These are phyloP conservation scores for Rhodotorula sp. DNA, from an alignment of 1,284 basidiomycete species.

Conservation along the genomic window DNA sequence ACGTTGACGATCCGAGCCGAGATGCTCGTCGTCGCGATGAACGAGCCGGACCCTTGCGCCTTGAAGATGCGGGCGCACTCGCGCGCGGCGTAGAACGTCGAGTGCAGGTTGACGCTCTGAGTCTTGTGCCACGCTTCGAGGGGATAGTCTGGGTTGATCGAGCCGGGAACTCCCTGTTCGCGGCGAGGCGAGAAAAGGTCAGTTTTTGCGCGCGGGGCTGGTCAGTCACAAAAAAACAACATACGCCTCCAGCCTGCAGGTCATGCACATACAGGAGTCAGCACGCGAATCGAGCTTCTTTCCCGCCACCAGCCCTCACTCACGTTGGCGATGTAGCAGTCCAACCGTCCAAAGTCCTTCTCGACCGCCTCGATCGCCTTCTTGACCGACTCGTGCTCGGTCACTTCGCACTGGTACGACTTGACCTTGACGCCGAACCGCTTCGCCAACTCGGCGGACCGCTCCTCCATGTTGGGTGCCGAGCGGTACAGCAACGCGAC, in stretches of 20 bases:
- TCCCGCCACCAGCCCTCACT: conserved; percentile 18
- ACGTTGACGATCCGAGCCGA: conserved; percentile 57
- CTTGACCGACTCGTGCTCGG: conserved; percentile 46
- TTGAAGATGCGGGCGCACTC: conserved; percentile 46
- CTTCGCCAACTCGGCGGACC: conserved; percentile 46
- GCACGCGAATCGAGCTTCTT: no score
- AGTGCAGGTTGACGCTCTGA: conserved; percentile 49
- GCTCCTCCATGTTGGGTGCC: conserved; percentile 49
- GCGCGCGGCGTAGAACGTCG: conserved; percentile 51
- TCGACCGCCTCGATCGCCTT: conserved; percentile 51
- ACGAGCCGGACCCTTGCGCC: conserved; percentile 45
- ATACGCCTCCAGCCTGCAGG: background rate
- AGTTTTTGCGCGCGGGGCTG: background rate
- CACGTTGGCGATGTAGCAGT: conserved; percentile 50
- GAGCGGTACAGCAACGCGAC: conserved; percentile 41
- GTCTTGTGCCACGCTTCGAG: conserved; percentile 53
- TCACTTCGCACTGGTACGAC: conserved; percentile 46
- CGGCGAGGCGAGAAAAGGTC: background rate
- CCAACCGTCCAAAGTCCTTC: conserved; percentile 50
- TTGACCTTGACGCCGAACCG: conserved; percentile 50
- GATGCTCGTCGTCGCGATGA: conserved; percentile 58
- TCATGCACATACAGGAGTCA: background rate
- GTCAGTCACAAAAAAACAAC: background rate
- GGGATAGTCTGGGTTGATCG: conserved; percentile 49
- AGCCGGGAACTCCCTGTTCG: conserved; percentile 17